Percentiles rank a stretch among this genome's conserved stretches.
These are phyloP conservation scores for Quercus wislizeni DNA, from an alignment of 306 rosid species.

Conservation along the genomic window DNA sequence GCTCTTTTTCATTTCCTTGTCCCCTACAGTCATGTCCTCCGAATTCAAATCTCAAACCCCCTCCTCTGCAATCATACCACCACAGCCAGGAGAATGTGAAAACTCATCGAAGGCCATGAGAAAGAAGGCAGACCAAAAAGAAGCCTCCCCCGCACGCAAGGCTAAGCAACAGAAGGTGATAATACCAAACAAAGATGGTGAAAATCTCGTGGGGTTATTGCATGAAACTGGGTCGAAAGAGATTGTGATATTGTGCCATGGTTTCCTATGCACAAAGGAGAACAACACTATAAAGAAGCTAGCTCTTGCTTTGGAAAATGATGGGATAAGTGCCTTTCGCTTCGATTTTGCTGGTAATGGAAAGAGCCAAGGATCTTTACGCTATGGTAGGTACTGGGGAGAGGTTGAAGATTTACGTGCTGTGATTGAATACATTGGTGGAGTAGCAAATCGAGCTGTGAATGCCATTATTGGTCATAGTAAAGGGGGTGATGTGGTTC, in stretches of 20 bases:
- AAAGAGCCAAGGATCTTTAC: conserved; percentile 73
- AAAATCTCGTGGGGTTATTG: conserved; percentile 61
- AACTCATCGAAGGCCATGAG: no score
- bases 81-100: no score
- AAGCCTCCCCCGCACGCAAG: no score
- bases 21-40: no score
- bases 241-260: conserved; percentile 72
- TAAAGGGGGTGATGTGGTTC: conserved; percentile 75
- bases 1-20: no score
- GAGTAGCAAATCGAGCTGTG: conserved; percentile 35
- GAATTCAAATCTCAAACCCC: no score
- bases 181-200: conserved; percentile 54
- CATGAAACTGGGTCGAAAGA: conserved; percentile 62
- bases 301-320: conserved; percentile 53
- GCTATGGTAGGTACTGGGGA: conserved; percentile 44
- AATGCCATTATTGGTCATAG: conserved; percentile 74
- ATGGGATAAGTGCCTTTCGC: conserved; percentile 57
- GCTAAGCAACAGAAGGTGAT: conserved; percentile 28
- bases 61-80: no score
- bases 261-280: conserved; percentile 62
- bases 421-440: conserved; percentile 50
- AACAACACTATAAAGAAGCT: conserved; percentile 35
- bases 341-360: conserved; percentile 77
- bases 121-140: no score
- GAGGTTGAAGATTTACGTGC: conserved; percentile 73